Percentiles rank a stretch among this genome's conserved stretches.
Evolutionary conservation across 805 yeast genomes (phyloP).

Genomic region (Nakazawaea peltata): DNA sequence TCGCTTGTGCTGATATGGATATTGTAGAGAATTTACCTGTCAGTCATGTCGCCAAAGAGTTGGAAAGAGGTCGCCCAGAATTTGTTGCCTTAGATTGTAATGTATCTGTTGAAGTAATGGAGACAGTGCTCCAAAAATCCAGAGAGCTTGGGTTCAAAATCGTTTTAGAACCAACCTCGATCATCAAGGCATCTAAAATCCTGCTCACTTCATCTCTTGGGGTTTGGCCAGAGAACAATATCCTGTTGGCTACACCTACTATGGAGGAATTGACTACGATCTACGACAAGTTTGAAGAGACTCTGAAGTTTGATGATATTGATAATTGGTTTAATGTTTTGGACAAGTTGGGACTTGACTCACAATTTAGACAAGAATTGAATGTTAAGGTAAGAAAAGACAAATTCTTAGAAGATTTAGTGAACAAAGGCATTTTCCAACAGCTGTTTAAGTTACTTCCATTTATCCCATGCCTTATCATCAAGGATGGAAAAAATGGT

Average conservation of each 20-base stretch:
- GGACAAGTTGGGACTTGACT: constrained; percentile 47
- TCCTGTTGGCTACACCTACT: constrained; percentile 62
- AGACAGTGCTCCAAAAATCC: constrained; percentile 24
- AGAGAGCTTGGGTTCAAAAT: constrained; percentile 21
- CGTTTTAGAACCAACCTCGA: constrained; percentile 74
- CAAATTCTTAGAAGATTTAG: constrained; percentile 20
- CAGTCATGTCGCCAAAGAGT: constrained; percentile 31
- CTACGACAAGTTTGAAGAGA: constrained; percentile 35
- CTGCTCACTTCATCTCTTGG: constrained; percentile 26
- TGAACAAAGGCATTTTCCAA: constrained; percentile 45
- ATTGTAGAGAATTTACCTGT: constrained; percentile 44
- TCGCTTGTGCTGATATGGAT: constrained; percentile 86
- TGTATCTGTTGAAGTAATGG: constrained; percentile 35
- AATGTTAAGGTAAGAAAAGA: constrained; percentile 22
- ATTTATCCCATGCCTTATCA: constrained; percentile 52
- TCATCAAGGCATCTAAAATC: constrained; percentile 47
- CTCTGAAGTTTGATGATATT: constrained; percentile 35
- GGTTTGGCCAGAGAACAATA: constrained; percentile 39
- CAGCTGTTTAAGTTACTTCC: constrained; percentile 70
- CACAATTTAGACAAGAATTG: constrained; percentile 35
- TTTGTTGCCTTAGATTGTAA: constrained; percentile 63
- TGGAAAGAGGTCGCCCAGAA: constrained; percentile 35
- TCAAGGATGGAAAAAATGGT: constrained; percentile 66
- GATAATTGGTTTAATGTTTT: constrained; percentile 71
- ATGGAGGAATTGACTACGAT: constrained; percentile 49